Evolutionary conservation across 306 rosid genomes (phyloP).

Genomic region (Arachis stenosperma): DNA sequence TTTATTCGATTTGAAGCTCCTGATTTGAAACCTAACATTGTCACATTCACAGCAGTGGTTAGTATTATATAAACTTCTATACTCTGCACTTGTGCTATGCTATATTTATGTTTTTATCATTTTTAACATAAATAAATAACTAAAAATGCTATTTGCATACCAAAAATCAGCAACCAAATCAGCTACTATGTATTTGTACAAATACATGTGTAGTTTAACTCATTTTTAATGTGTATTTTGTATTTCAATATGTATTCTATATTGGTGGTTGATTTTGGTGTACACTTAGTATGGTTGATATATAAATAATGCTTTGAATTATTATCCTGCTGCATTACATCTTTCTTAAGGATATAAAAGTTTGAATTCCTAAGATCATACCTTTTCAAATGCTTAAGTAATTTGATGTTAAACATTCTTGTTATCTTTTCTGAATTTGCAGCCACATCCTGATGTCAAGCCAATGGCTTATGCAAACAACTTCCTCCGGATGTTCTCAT

Average conservation of each 20-base stretch:
- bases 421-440: slow-evolving; percentile 44
- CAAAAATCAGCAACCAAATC: no score
- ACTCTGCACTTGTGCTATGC: not conserved
- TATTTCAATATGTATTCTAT: no score
- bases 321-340: not conserved
- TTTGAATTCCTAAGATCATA: not conserved
- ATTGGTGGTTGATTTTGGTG: no score
- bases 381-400: not conserved
- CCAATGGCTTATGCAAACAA: slow-evolving; percentile 99
- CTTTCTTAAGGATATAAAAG: not conserved
- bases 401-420: slow-evolving; percentile 15
- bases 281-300: no score
- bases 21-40: slow-evolving; percentile 83
- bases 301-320: not conserved
- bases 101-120: not conserved
- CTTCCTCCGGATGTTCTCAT: slow-evolving; percentile 86
- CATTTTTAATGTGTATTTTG: not conserved
- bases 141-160: no score
- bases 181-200: no score
- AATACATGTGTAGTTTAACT: not conserved
- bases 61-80: slow-evolving; percentile 41
- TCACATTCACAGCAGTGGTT: slow-evolving; percentile 93
- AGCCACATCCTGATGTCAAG: slow-evolving; percentile 97
- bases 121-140: not conserved
- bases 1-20: slow-evolving; percentile 94